Conservation (phyloP, 176 grass and related monocot genomes). For the Pontederia crassipes region DNA sequence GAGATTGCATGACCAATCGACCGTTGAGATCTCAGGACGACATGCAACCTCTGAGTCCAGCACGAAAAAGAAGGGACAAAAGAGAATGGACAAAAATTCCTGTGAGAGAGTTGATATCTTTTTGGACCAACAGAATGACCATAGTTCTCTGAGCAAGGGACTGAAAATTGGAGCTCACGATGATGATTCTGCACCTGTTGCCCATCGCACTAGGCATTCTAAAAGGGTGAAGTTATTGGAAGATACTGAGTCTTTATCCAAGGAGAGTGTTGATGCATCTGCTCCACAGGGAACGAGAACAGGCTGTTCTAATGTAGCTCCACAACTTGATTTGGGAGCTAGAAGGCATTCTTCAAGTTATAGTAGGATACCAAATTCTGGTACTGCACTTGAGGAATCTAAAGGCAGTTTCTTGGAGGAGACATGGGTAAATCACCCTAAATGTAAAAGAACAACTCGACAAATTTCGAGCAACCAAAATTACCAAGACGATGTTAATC, state of each 20-base stretch:
- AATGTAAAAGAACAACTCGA: slow-evolving; percentile 37
- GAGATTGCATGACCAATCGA: neutral
- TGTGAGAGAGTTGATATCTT: neutral
- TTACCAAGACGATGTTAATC: slow-evolving; percentile 27
- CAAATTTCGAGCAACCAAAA: slow-evolving; percentile 27
- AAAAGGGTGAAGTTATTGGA: slow-evolving; percentile 8
- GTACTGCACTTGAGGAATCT: slow-evolving; percentile 12
- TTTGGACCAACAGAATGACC: neutral
- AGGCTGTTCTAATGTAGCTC: slow-evolving; percentile 15
- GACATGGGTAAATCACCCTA: slow-evolving; percentile 32
- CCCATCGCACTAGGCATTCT: slow-evolving; percentile 3
- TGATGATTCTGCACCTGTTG: slow-evolving; percentile 2
- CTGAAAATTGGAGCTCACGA: too few relatives aligned
- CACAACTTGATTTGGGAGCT: slow-evolving; percentile 14
- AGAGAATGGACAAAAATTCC: neutral
- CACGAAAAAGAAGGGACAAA: slow-evolving; percentile 1
- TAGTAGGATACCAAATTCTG: neutral
- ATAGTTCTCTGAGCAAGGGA: too few relatives aligned
- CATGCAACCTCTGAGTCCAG: neutral
- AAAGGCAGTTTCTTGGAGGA: slow-evolving; percentile 16
- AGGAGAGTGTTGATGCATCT: neutral
- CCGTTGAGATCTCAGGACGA: neutral
- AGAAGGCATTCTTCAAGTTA: slow-evolving; percentile 12
- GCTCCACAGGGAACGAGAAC: neutral
- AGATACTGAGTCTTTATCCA: neutral